Base-by-base conservation (phyloP, 129 eudicot genomes). In the Flaveria bidentis region DNA sequence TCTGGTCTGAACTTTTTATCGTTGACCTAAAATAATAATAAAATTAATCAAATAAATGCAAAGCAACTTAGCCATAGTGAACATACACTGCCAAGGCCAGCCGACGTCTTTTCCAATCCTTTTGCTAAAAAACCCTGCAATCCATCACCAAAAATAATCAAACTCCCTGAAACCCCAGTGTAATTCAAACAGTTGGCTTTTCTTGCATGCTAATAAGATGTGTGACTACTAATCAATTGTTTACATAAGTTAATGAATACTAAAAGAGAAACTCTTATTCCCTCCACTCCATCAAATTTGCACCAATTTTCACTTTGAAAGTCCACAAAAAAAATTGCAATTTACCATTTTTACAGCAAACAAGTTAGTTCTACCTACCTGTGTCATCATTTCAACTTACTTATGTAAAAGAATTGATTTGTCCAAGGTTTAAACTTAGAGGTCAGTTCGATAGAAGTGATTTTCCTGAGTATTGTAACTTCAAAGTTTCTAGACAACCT, bases 61-160 rank as follows among this genome's bases (percentile, higher is more conserved):
- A 82, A 74, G 67, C 64, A 82, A 65, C 15, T 75, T 1, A 63
- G 67, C 25, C 2, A 18, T 67, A 51, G 41, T 1, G 60, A 76
- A 80, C 98, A 69, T 95, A 95, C 99, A 87, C 99, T 95, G 84
- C 99, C 99, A 81, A 95, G 83, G 51, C 99, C 99, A 74, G 99
- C 99, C 39, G 99, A 81, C 9, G 99, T 95, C 83, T 86, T 86
- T 87, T 86, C 84, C 78, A 95, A 77, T 78, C 99, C 99, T 89
- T 95, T 89, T 49, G 97, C 99, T 71, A 95, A 92, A 81, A 95
- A 95, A 11, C 99, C 99, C 99, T 94, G 92, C 28, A 49, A 36
- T 80, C 33, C 69, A 74, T 45, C 79, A 80, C 50, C 69, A 64
- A 44, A 80, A 15, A 66, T 56, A 65, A 65, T 80, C 53, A 80